Conservation (phyloP, 192 early-diverging fungal genomes). For the Podila minutissima region DNA sequence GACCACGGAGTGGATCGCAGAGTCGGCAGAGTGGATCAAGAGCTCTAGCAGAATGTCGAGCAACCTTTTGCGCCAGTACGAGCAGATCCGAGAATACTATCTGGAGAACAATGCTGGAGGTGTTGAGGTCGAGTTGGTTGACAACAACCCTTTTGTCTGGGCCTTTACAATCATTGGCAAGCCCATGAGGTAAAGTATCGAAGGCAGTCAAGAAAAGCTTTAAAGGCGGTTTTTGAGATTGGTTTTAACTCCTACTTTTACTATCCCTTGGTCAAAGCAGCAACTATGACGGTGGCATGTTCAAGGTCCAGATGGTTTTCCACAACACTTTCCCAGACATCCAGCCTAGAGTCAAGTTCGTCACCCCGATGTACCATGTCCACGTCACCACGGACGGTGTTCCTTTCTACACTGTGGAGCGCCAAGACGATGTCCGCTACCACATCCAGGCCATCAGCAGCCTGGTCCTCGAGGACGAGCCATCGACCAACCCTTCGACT, state of each 20-base stretch:
- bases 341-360: conserved; percentile 62
- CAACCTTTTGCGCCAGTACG: conserved; percentile 65
- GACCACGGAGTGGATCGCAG: conserved; percentile 59
- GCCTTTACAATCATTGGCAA: conserved; percentile 59
- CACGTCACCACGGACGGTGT: conserved; percentile 67
- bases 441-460: conserved; percentile 59
- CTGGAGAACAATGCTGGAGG: conserved; percentile 54
- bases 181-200: conserved; percentile 52
- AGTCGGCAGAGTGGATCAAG: conserved; percentile 55
- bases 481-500: conserved; percentile 44
- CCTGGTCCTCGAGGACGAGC: conserved; percentile 54
- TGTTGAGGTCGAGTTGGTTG: conserved; percentile 56
- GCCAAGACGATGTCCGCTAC: conserved; percentile 63
- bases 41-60: conserved; percentile 58
- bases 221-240: neutral
- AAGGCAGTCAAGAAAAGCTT: neutral
- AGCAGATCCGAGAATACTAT: conserved; percentile 62
- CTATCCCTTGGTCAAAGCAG: conserved; percentile 10
- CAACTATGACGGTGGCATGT: conserved; percentile 70
- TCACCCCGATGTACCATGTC: conserved; percentile 68
- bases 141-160: conserved; percentile 71
- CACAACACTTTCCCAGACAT: conserved; percentile 66
- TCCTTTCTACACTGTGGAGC: conserved; percentile 63
- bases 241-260: neutral
- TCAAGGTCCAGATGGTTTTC: conserved; percentile 63